Conservation (phyloP, 2,329 filamentous ascomycete genomes). For the Ophiostoma sp. region DNA sequence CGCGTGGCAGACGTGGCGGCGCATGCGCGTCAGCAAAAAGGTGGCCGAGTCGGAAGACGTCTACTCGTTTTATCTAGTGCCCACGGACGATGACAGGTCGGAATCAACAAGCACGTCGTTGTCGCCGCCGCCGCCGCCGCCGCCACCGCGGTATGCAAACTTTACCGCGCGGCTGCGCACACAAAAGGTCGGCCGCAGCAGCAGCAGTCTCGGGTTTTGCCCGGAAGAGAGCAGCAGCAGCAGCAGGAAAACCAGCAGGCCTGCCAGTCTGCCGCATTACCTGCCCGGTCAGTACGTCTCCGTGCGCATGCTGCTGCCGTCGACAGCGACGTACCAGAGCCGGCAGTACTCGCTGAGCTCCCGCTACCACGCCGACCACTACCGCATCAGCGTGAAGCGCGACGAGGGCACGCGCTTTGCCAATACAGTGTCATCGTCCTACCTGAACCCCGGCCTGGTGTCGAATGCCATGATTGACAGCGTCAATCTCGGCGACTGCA, state of each 20-base stretch:
- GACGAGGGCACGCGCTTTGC: conserved; percentile 50
- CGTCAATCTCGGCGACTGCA: conserved; percentile 54
- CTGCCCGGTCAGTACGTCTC: conserved; percentile 69
- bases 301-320: conserved; percentile 52
- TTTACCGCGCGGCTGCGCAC: conserved; percentile 20
- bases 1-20: conserved; percentile 60
- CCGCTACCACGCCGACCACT: conserved; percentile 50
- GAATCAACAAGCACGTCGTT: neutral
- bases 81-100: conserved; percentile 32
- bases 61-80: conserved; percentile 64
- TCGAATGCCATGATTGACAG: conserved; percentile 64
- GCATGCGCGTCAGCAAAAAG: conserved; percentile 61
- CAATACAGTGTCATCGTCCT: conserved; percentile 41
- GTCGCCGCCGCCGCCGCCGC: neutral
- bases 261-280: conserved; percentile 49
- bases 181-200: conserved; percentile 14
- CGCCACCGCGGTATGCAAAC: conserved; percentile 14
- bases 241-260: conserved; percentile 24
- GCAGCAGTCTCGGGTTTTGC: conserved; percentile 28
- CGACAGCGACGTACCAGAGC: conserved; percentile 45
- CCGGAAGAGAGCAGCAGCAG: neutral
- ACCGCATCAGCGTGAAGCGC: conserved; percentile 67
- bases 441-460: conserved; percentile 57
- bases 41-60: conserved; percentile 63
- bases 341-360: conserved; percentile 71